A percentile compares a stretch with the other conserved stretches of the same genome.
These are phyloP conservation scores for Colletotrichum orchidophilum DNA, from an alignment of 2,329 filamentous ascomycete species.

Conservation along the genomic window DNA sequence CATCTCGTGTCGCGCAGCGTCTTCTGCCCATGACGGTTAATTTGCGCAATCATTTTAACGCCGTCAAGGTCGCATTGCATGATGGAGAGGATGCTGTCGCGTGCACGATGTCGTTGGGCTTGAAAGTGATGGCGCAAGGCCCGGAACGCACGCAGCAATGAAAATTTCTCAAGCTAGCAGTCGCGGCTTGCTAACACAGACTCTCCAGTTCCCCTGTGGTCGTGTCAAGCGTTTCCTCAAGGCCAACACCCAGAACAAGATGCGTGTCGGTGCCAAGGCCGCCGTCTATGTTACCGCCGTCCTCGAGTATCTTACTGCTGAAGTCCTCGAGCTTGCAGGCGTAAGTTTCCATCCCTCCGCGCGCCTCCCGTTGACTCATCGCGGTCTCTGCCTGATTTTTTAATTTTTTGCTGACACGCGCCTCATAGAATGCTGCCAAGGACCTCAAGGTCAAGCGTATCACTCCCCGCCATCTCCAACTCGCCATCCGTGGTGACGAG, in stretches of 20 bases:
- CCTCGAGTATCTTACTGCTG: slow-evolving; percentile 96
- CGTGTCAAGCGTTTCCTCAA: slow-evolving; percentile 99
- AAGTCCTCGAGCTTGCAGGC: slow-evolving; percentile 97
- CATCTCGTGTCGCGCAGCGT: not conserved
- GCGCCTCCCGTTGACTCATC: slow-evolving; percentile 17
- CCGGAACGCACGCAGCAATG: slow-evolving; percentile 7
- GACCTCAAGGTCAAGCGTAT: slow-evolving; percentile 99
- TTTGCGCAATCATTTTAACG: not conserved
- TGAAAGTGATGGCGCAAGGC: slow-evolving; percentile 21
- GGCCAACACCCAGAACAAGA: slow-evolving; percentile 99
- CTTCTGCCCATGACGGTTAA: not conserved
- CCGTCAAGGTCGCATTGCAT: not conserved
- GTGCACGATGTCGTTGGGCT: slow-evolving; percentile 18
- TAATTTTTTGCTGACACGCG: slow-evolving; percentile 32
- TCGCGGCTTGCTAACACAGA: slow-evolving; percentile 4
- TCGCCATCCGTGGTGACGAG: slow-evolving; percentile 98
- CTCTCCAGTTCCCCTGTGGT: slow-evolving; percentile 89
- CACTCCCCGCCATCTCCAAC: slow-evolving; percentile 95
- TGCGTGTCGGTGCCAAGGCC: slow-evolving; percentile 98
- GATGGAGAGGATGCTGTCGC: slow-evolving; percentile 9
- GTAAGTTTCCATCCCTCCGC: slow-evolving; percentile 57
- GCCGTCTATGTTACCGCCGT: slow-evolving; percentile 98
- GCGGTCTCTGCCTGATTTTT: slow-evolving; percentile 13
- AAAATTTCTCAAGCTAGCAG: not conserved
- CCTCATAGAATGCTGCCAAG: slow-evolving; percentile 86